Evolutionary conservation across 495 filamentous ascomycete genomes (phyloP), one percentile per base, ranked within the genome.

Genomic region (Aspergillus indologenus): DNA sequence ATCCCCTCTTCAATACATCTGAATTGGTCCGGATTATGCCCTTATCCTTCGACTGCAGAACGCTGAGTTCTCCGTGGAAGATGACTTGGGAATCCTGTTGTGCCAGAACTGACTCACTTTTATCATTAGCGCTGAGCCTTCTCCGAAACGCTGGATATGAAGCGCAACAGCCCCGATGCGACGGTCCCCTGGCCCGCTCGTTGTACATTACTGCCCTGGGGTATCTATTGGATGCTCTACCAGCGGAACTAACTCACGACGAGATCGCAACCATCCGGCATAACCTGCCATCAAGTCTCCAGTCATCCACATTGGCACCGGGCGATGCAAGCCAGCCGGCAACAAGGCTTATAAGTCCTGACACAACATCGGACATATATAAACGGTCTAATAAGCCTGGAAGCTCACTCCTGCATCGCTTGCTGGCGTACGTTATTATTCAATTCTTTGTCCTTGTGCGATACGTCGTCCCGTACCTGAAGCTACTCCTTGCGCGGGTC

Each of bases 201-300:
- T 76, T 89, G 1, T 91, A 89, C 67, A 74, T 92, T 22, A 80
- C 85, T 63, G 82, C 85, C 45, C 55, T 89, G 7, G 75, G 80
- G 7, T 90, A 90, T 65, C 74, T 91, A 3, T 79, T 90, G 2
- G 80, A 81, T 51, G 88, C 82, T 0, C 75, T 92, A 0, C 89
- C 90, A 0, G 49, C 65, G 0, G 77, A 89, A 56, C 67, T 92
- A 14, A 82, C 76, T 4, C 4, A 57, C 5, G 68, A 75, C 43
- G 71, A 80, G 58, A 60, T 64, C 7, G 44, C 51, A 6, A 67
- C 64, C 53, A 59, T 79, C 14, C 62, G 64, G 34, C 56, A 65
- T 24, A 71, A 67, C 17, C 43, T 77, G 9, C 74, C 74, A n/a
- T 64, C 66, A 17, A 42, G 57, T 18, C 48, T 76, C 9, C 70